Conservation (phyloP, 768 basidiomycete species). For the Termitomyces sp. region DNA sequence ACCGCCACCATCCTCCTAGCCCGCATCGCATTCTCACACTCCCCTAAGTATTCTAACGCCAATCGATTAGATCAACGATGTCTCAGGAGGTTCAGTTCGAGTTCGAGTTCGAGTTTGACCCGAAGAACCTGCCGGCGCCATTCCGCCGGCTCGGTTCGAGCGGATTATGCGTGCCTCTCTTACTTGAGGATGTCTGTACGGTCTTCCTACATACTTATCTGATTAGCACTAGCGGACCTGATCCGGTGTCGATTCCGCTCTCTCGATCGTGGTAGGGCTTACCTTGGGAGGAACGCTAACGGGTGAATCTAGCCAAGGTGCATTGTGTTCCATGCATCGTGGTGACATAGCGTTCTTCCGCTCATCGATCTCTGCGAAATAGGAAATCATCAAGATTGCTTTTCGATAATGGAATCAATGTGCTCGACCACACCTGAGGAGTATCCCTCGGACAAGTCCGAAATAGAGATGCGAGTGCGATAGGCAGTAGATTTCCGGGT, state of each 20-base stretch:
- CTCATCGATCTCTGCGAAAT: neutral
- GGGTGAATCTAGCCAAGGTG: constrained; percentile 68
- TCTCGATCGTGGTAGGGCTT: constrained; percentile 32
- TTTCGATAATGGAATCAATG: constrained; percentile 72
- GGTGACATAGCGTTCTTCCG: neutral
- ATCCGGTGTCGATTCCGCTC: neutral
- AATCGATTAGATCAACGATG: constrained; percentile 8
- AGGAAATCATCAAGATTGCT: constrained; percentile 72
- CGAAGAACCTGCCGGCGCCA: constrained; percentile 42
- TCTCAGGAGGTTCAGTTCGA: neutral
- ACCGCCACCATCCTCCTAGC: neutral
- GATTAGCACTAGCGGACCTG: neutral
- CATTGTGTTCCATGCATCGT: neutral
- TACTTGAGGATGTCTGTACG: constrained; percentile 49
- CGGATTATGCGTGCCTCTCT: constrained; percentile 53
- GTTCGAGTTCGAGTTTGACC: constrained; percentile 23
- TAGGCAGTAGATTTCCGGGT: neutral
- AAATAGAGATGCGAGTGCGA: constrained; percentile 57
- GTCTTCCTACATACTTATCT: neutral
- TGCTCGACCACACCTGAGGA: constrained; percentile 68
- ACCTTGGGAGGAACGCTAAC: constrained; percentile 57
- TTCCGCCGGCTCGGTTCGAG: constrained; percentile 46
- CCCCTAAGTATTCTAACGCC: neutral
- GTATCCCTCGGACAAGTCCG: constrained; percentile 60
- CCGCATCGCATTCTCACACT: neutral